Base-by-base conservation (phyloP, 345 rosid species). In the Adansonia digitata region DNA sequence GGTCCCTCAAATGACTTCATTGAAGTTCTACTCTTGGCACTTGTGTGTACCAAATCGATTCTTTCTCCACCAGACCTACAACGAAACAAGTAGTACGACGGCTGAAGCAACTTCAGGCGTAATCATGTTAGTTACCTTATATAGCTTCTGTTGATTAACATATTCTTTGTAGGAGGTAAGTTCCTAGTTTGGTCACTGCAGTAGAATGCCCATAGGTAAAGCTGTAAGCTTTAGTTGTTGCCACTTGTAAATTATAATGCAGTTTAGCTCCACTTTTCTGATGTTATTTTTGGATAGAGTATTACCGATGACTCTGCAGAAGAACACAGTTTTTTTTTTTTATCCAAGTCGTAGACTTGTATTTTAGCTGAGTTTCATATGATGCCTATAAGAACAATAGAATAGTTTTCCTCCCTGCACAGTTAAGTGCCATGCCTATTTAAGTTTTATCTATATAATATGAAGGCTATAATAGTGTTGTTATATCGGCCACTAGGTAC, bases 1-100 rank as follows among this genome's bases (percentile, higher is more conserved):
- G 88, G 89, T 61, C 89, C 91, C 0, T 88, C 77, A 2, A 88
- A 89, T 40, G 91, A 88, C 80, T 67, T 90, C 80, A 86, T 88
- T 0, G 92, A 88, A 39, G 85, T 89, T 22, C 83, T 89, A 11
- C 89, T 87, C 78, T 77, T 89, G 57, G 93, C 91, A 1, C 85
- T 87, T 29, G 84, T 84, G 10, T 89, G 92, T 67, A 89, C 92
- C 0, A 87, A n/a, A n/a, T 84, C 0, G 90, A 87, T 67, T 82
- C 89, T 18, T 86, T 89, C 39, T 89, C 90, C 0, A 81, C 86
- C 18, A 84, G 92, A 43, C 92, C 88, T 0, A 85, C 92, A 5
- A 87, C 87, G 90, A 85, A 84, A 73, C 90, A 85, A 59, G 89
- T 86, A 64, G 84, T 87, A 0, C 77, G 78, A 10, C 77, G 84